Evolutionary conservation across 768 basidiomycete species (phyloP).

Genomic region (Suillus paluster): DNA sequence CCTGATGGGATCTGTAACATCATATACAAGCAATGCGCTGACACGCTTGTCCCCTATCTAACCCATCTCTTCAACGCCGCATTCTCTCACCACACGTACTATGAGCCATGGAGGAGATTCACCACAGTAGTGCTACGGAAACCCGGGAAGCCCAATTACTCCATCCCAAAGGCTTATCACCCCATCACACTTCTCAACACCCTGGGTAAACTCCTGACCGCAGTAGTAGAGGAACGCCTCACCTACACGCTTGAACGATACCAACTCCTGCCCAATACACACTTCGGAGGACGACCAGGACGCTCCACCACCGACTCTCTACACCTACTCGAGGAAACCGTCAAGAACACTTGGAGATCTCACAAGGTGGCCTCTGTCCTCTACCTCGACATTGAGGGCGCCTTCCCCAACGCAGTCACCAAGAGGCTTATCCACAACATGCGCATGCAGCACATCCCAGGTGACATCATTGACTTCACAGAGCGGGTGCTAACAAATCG

Average conservation of each 20-base stretch:
- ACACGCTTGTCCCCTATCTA: constrained; percentile 16
- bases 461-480: constrained; percentile 10
- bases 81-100: constrained; percentile 12
- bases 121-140: constrained; percentile 39
- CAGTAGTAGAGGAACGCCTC: constrained; percentile 28
- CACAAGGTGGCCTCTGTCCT: constrained; percentile 38
- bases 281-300: constrained; percentile 37
- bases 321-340: constrained; percentile 32
- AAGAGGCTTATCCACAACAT: constrained; percentile 38
- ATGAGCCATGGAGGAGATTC: constrained; percentile 23
- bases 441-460: constrained; percentile 24
- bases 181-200: constrained; percentile 44
- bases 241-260: constrained; percentile 30
- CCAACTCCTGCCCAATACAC: constrained; percentile 37
- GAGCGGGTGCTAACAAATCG: constrained; percentile 11
- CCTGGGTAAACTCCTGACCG: constrained; percentile 32
- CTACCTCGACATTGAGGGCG: constrained; percentile 19
- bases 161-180: constrained; percentile 35
- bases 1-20: constrained; percentile 32
- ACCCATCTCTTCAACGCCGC: constrained; percentile 17
- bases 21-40: constrained; percentile 16
- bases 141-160: constrained; percentile 40
- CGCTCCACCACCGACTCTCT: constrained; percentile 32
- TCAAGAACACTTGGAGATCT: constrained; percentile 43
- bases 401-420: constrained; percentile 43